Evolutionary conservation across 2,329 filamentous ascomycete species (phyloP).

Genomic region (Colletotrichum karsti): DNA sequence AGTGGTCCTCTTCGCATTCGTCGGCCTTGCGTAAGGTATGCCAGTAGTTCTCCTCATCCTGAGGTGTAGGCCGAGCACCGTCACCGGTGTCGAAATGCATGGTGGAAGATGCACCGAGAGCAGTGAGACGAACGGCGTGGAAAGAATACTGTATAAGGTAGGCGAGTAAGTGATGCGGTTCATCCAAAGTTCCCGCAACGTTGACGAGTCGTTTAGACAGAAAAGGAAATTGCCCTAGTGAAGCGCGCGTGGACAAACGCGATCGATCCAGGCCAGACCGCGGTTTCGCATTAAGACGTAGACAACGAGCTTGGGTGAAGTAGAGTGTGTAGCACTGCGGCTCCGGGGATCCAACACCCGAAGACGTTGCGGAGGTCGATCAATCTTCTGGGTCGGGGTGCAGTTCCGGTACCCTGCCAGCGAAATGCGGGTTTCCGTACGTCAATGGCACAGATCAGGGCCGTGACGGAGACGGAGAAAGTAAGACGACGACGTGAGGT

Average conservation of each 20-base stretch:
- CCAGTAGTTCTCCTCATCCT: constrained; percentile 25
- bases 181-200: constrained; percentile 3
- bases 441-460: background rate
- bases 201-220: background rate
- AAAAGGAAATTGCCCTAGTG: background rate
- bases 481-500: background rate
- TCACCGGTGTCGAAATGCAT: constrained; percentile 19
- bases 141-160: background rate
- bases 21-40: background rate
- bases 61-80: background rate
- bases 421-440: background rate
- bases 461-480: background rate
- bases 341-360: background rate
- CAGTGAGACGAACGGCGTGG: background rate
- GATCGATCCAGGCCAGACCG: background rate
- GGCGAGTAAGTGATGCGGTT: background rate
- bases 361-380: constrained; percentile 8
- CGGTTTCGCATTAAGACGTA: constrained; percentile 16
- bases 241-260: background rate
- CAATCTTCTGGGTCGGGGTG: background rate
- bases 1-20: constrained; percentile 6
- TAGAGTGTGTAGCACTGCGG: background rate
- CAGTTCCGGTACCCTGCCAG: background rate
- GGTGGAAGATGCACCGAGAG: background rate
- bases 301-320: background rate